Evolutionary conservation across 345 rosid species (phyloP), one percentile per base, ranked within the genome.

Genomic region (Adansonia digitata): DNA sequence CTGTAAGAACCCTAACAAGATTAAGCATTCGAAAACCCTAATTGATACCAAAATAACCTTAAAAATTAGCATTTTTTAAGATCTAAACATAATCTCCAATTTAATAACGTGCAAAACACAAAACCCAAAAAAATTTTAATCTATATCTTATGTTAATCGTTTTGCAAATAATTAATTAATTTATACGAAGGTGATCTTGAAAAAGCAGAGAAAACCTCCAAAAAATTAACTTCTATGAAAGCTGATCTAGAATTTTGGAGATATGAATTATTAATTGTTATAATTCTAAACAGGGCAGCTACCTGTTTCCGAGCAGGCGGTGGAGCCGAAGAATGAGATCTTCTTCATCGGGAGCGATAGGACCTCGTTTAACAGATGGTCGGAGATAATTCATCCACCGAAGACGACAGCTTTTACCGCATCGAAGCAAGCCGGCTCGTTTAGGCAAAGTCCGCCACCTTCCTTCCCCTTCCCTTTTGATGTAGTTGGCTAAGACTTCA

Each of bases 381-480:
- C 98, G 90, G 79, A 93, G 97, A 67, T 93, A 93, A 40, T 93
- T 93, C 97, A 93, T 88, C 98, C 98, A 93, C 42, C 98, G 88
- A 73, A 93, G 93, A 53, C 98, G 94, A 69, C 98, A 93, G 73
- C 98, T 93, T 76, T 93, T 93, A 0, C 98, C 94, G 6, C 98
- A 93, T 5, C 97, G 90, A 73, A 86, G 90, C 56, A 93, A 87
- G 5, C 98, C 98, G 2, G 98, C 93, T 27, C 85, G 85, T 66
- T 89, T 91, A 0, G 98, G 97, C 46, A 93, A 79, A 42, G 97
- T 89, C 13, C 97, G 83, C 98, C 98, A 93, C 62, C 88, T 63
- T 13, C 98, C 98, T 76, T 88, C 91, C 0, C 98, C 98, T 84
- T 93, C 98, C 75, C 77, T 84, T 74, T 81, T 82, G 39, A 93